Percentiles rank a stretch among this genome's conserved stretches.
Conservation (phyloP, 352 stramenopile genomes). For the Phytophthora quininea region DNA sequence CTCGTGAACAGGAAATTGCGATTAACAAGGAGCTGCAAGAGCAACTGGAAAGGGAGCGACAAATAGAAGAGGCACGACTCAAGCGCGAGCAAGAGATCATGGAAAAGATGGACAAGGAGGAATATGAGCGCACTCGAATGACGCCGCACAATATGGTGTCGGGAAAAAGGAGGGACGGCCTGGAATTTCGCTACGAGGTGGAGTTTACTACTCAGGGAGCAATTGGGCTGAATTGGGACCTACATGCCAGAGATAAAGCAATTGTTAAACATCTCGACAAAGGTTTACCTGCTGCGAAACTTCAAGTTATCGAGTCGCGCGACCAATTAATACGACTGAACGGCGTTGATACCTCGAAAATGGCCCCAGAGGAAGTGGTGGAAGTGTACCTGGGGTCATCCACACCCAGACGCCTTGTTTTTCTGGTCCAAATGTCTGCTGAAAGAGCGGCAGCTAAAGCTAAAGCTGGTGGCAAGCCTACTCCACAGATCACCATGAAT, state of each 20-base stretch:
- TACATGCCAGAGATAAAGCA: slow-evolving; percentile 51
- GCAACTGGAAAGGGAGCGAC: slow-evolving; percentile 42
- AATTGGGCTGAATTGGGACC: slow-evolving; percentile 77
- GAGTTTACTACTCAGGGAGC: slow-evolving; percentile 54
- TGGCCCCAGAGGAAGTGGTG: slow-evolving; percentile 60
- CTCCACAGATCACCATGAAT: slow-evolving; percentile 41
- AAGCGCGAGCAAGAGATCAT: slow-evolving; percentile 35
- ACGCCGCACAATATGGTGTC: slow-evolving; percentile 50
- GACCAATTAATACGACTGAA: slow-evolving; percentile 76
- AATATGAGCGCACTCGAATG: slow-evolving; percentile 58
- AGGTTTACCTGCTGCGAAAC: slow-evolving; percentile 46
- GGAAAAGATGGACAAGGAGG: slow-evolving; percentile 46
- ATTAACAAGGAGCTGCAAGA: slow-evolving; percentile 40
- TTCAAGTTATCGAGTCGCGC: slow-evolving; percentile 53
- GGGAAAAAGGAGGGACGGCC: slow-evolving; percentile 46
- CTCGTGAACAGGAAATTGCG: slow-evolving; percentile 36
- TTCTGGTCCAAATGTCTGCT: slow-evolving; percentile 41
- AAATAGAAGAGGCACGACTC: slow-evolving; percentile 39
- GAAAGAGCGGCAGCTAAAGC: slow-evolving; percentile 27
- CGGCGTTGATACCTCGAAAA: slow-evolving; percentile 61
- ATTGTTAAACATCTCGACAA: slow-evolving; percentile 68
- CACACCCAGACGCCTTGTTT: slow-evolving; percentile 60
- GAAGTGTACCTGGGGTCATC: slow-evolving; percentile 49
- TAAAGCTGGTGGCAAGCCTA: slow-evolving; percentile 13
- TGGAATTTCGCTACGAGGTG: slow-evolving; percentile 75